Percentiles rank a stretch among this genome's conserved stretches.
Evolutionary conservation across 495 filamentous ascomycete species (phyloP).

Genomic region (Rostrohypoxylon terebratum): DNA sequence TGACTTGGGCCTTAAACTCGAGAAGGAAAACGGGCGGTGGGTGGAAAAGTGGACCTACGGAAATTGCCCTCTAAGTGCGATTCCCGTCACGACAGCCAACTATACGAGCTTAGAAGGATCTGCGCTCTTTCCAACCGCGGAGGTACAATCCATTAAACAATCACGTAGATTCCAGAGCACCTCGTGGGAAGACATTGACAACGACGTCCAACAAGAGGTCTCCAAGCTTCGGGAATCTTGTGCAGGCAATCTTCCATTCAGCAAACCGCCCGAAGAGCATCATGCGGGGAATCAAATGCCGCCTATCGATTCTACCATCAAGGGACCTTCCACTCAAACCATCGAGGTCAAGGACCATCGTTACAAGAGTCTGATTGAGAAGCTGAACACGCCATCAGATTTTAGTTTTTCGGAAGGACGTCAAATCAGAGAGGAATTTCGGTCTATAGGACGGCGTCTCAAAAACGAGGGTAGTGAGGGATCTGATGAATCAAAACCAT

Average conservation of each 20-base stretch:
- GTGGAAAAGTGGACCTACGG: background rate
- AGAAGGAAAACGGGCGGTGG: background rate
- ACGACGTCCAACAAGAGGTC: slow-evolving; percentile 24
- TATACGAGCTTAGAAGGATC: background rate
- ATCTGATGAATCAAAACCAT: background rate
- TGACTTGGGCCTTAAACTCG: background rate
- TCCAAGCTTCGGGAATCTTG: slow-evolving; percentile 21
- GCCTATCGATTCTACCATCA: slow-evolving; percentile 9
- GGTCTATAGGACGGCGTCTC: background rate
- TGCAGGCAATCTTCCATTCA: slow-evolving; percentile 34
- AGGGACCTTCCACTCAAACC: background rate
- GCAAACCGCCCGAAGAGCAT: slow-evolving; percentile 31
- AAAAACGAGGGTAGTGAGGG: background rate
- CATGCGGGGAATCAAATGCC: slow-evolving; percentile 17
- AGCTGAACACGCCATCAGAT: slow-evolving; percentile 36
- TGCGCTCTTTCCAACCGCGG: slow-evolving; percentile 8
- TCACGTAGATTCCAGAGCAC: slow-evolving; percentile 18
- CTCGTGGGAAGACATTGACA: slow-evolving; percentile 17
- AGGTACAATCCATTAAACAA: slow-evolving; percentile 21
- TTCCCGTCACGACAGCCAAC: background rate
- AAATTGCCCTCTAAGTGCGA: background rate
- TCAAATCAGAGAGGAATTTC: background rate
- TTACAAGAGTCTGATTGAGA: slow-evolving; percentile 34
- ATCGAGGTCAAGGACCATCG: slow-evolving; percentile 4
- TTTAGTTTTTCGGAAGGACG: background rate